Evolutionary conservation across 805 yeast species (phyloP), one percentile per base, ranked within the genome.

Genomic region (Suhomyces faveliae): DNA sequence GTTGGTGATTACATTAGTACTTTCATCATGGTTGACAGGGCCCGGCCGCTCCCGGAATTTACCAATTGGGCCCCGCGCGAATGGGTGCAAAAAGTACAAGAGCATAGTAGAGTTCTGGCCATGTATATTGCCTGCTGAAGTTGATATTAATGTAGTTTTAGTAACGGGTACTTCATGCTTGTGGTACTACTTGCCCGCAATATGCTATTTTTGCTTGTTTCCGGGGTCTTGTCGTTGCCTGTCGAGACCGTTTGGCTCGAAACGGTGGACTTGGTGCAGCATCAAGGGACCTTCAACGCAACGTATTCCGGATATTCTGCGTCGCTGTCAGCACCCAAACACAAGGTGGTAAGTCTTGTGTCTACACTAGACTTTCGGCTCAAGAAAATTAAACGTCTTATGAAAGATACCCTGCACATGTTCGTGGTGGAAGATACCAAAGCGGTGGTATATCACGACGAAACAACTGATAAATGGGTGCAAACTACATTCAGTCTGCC

Each of bases 371-470:
- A 33, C 37, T 17, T 33, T 8, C 21, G 19, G 10, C 21, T 17
- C 37, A 15, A 15, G 37, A 40, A 40, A 17, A n/a, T 10, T 10
- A 22, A 17, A n/a, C 37, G 37, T 11, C 30, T 40, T 8, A 23
- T 40, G 29, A 21, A 40, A 24, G 42, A 40, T 4, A 12, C 20
- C 3, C 42, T n/a, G 29, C 12, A 40, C 23, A 19, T 13, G 42
- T 40, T 40, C 21, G 21, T 33, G 10, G 8, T 33, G 6, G 21
- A 33, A 33, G 35, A 35, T 6, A 39, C 46, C 5, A 25, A 40
- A 9, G 21, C 41, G 5, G 17, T 42, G 20, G 19, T 50, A 9
- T 42, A 44, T 41, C 22, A 35, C 37, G 29, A 43, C 15, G 40
- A 30, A 11, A 20, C 20, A 5, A 20, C 30, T 20, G 27, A 19